phyloP scores from a whole-genome alignment of 2,329 filamentous ascomycete genomes.

The Corinectria fuckeliana region DNA sequence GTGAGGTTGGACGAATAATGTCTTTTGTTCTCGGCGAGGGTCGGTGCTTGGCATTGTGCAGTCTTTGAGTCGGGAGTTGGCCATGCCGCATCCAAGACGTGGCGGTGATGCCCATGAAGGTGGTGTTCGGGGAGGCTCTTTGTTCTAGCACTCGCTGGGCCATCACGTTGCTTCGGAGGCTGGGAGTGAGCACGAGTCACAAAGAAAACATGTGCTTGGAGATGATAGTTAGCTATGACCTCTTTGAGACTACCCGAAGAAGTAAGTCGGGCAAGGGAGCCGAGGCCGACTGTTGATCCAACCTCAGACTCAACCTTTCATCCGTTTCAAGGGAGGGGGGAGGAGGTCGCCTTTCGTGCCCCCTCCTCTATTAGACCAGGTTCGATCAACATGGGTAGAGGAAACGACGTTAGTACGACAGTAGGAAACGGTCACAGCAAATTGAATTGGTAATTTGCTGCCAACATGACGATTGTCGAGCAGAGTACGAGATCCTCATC shows the following conservation, averaged over 20 bases:
- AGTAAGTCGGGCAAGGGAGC: background rate
- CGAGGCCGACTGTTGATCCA: constrained; percentile 25
- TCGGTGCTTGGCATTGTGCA: constrained; percentile 19
- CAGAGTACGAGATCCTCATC: background rate
- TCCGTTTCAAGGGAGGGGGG: background rate
- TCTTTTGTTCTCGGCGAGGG: background rate
- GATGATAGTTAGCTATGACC: background rate
- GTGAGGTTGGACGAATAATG: background rate
- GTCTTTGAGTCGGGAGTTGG: constrained; percentile 15
- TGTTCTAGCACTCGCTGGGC: constrained; percentile 18
- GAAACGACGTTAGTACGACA: background rate
- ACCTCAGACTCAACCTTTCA: background rate
- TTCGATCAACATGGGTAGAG: too few species aligned
- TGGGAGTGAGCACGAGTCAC: background rate
- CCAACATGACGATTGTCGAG: background rate
- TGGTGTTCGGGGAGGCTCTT: constrained; percentile 23
- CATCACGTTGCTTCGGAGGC: background rate
- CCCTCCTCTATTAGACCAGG: too few species aligned
- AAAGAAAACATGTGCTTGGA: constrained; percentile 1
- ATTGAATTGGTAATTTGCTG: background rate
- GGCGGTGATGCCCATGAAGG: constrained; percentile 12
- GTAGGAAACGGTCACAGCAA: background rate
- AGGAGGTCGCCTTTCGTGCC: background rate
- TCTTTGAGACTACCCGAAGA: constrained; percentile 26
- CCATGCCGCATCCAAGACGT: constrained; percentile 20